Evolutionary conservation across 495 filamentous ascomycete species (phyloP), one percentile per base, ranked within the genome.

Genomic region (Sordaria brevicollis): DNA sequence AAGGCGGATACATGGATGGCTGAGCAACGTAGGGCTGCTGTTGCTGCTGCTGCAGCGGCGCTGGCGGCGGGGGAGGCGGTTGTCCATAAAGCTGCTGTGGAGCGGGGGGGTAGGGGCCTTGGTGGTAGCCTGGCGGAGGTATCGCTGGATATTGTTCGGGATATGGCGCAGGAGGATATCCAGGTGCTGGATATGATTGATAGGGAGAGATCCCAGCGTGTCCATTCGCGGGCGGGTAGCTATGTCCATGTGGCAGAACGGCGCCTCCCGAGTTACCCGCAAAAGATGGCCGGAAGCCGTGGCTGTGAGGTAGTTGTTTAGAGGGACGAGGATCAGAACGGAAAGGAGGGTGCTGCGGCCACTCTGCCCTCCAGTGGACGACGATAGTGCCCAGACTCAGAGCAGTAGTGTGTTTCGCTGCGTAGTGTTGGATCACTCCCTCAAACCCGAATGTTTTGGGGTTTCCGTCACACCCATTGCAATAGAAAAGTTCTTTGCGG

Each of bases 381-480:
- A 92, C 86, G 33, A 89, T 80, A 74, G 83, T 91, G 34, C 89
- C 91, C 19, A 84, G 75, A 74, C 90, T 92, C 31, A 93, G 85
- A 36, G 81, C 76, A 39, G 72, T 88, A 54, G 90, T 92, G 71
- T 94, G 92, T 77, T 93, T 94, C 17, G 91, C 90, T 19, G 89
- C 89, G 76, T 88, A 93, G 77, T 94, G 92, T 70, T 94, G 91
- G 49, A 93, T 87, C 3, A 93, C 86, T 8, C 88, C 88, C 77
- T 93, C 90, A 73, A 94, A 91, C 4, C 87, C 89, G 73, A 91
- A 93, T 21, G 83, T 84, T 73, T 89, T 90, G 70, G 77, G 77
- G 71, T 85, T 86, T 25, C 81, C 81, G 57, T 88, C 86, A 72
- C 91, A 92, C 25, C 82, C 85, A 74, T 87, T 89, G 77, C 92